Evolutionary conservation across 495 filamentous ascomycete genomes (phyloP), one percentile per base, ranked within the genome.

Genomic region (Penicillium parvum): DNA sequence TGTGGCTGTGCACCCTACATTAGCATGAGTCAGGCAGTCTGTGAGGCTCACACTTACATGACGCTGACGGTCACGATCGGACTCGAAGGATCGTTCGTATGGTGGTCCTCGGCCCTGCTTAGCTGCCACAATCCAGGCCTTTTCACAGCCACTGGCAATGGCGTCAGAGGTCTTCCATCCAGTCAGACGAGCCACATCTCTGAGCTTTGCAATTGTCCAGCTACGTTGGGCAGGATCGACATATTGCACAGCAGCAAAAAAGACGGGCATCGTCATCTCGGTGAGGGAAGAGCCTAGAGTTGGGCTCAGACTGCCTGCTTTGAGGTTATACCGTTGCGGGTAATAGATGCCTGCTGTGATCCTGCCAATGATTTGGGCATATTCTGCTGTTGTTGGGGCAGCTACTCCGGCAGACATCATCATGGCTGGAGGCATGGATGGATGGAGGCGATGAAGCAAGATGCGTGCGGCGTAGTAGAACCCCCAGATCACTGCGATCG

Each of bases 381-480:
- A 84, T 1, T 57, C 58, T 7, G 75, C 78, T 3, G 92, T 96
- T 36, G 81, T 73, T 3, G 66, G 63, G 0, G 88, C 85, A 6
- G 81, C 77, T 25, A 92, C 73, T 8, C 79, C 82, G 1, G 86
- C 85, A 5, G 90, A 87, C 28, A 86, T 73, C 81, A 95, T 91
- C 40, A 89, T 83, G n/a, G 88, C 77, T 0, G 91, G 88, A 4
- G 89, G 92, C 90, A 96, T 95, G 2, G 75, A 78, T 0, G 92
- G 92, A 49, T 95, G 89, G 1, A 84, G 67, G 25, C 92, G 76
- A 36, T 88, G 67, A 15, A 88, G 74, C 33, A 91, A 68, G 36
- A 98, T 89, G 19, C 87, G 74, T 2, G 81, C 82, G 61, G 86
- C 85, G 65, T 90, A 85, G 58, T 84, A 95, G 39, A 87, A 82